These are phyloP conservation scores for Cichorium intybus DNA, from an alignment of 140 eudicot genomes.

Conservation along the genomic window DNA sequence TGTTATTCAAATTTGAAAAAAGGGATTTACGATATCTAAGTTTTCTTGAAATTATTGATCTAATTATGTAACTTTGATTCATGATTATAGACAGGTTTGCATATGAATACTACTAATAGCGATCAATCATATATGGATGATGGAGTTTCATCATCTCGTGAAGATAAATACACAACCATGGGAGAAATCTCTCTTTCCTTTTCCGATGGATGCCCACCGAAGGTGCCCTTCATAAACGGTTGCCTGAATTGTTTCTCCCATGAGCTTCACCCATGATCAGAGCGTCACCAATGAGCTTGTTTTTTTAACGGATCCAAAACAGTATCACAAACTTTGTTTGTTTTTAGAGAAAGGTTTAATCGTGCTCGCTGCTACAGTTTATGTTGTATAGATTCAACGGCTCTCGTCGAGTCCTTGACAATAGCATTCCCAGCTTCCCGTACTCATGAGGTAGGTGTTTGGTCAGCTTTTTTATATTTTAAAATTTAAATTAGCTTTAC, in stretches of 20 bases:
- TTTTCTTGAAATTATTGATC: not conserved
- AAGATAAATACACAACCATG: too few relatives aligned
- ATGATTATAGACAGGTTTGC: conserved; percentile 56
- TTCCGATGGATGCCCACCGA: too few relatives aligned
- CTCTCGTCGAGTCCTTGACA: conserved; percentile 81
- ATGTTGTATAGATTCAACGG: conserved; percentile 63
- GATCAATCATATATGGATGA: conserved; percentile 64
- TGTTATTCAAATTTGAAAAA: not conserved
- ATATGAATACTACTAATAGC: conserved; percentile 50
- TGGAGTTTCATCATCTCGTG: conserved; percentile 45
- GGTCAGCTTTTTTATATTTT: not conserved
- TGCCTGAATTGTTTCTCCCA: too few relatives aligned
- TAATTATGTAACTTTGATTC: conserved; percentile 15
- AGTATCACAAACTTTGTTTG: too few relatives aligned
- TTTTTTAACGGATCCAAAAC: too few relatives aligned
- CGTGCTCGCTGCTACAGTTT: conserved; percentile 79
- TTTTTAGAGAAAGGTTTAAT: conserved; percentile 56
- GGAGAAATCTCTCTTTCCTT: too few relatives aligned
- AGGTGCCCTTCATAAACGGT: too few relatives aligned
- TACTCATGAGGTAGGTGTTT: conserved; percentile 73
- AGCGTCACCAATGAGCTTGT: too few relatives aligned
- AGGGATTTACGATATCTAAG: not conserved
- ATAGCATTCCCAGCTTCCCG: conserved; percentile 95
- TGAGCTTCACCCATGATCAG: too few relatives aligned
- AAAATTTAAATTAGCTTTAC: not conserved